Evolutionary conservation across 2,329 filamentous ascomycete species (phyloP), one percentile per base, ranked within the genome.

Genomic region (Xylariaceae sp.): DNA sequence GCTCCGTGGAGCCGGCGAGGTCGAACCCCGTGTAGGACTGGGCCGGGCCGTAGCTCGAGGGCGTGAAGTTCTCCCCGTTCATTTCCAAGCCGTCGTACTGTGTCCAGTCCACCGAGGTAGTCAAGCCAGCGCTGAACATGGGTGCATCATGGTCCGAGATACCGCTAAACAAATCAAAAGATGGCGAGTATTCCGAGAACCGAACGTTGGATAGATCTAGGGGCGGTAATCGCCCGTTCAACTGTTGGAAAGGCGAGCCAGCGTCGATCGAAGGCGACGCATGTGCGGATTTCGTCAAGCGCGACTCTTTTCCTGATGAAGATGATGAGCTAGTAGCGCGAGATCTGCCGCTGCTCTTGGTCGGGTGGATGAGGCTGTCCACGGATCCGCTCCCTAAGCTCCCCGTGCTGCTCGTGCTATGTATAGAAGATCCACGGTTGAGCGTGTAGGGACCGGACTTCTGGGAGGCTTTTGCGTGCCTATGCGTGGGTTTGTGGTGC

Each of bases 361-460:
- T 72, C 61, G 79, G 72, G 52, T 74, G 70, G 40, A 71, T 69
- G 18, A 79, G 67, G 57, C 74, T 76, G 56, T 80, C 78, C 50
- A 78, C 70, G 32, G 78, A 81, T 59, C 76, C 72, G 50, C 76
- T 77, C 20, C 77, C 77, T 40, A 82, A 66, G 69, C 79, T 69
- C 40, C 65, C 59, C 12, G 63, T 53, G 55, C 71, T 79, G 69
- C 77, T 73, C 54, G 77, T 71, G 72, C 83, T 78, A 71, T 83
- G 80, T 60, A 83, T 76, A 19, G 83, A 82, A 71, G 84, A 82
- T 61, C 81, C 81, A 54, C 84, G 80, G 67, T 76, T 81, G 42
- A 87, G 77, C 56, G 81, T 80, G 63, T 88, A 88, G 19, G 86
- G 84, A 29, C 82, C 82, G 63, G 79, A 81, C 70, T 87, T 86